Evolutionary conservation across 2,329 filamentous ascomycete species (phyloP), one percentile per base, ranked within the genome.

Genomic region (Paecilomyces sp.): DNA sequence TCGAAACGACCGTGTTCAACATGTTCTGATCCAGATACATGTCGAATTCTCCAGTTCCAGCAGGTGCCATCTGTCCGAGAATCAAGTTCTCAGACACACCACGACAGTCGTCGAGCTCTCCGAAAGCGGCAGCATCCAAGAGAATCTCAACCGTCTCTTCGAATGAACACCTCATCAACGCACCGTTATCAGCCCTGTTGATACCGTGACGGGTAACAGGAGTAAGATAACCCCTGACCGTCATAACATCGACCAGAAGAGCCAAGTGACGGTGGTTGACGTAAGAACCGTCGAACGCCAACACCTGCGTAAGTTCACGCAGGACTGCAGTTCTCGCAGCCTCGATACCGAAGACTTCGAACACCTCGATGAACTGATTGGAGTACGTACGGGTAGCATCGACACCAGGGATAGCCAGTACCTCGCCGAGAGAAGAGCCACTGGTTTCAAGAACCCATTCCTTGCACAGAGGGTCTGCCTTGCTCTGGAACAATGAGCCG

Each of bases 61-160:
- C 93, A 31, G 95, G 94, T 4, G 95, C 94, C 78, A 97, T 85
- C 79, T 99, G 94, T 63, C 94, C 94, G 63, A 99, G 85, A 85
- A 99, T 99, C 72, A 99, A 88, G 79, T 99, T 99, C 79, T 99
- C 94, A 15, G 94, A 97, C 56, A 99, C 93, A 82, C 94, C 94
- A 62, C 92, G 90, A 80, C 95, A 99, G 76, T 99, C 94, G 71
- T 99, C 94, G 33, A 99, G 83, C 76, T 99, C 94, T 73, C 94
- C 94, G 56, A 91, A 91, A 15, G 92, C 91, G 25, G 94, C 94
- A 62, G 94, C 95, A 73, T 99, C 94, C 22, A 99, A 86, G 57
- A 99, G 81, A 81, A 99, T 99, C 73, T 99, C 95, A 50, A 99
- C 94, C 0, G 94, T 99, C 76, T 99, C 95, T 78, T 99, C 94